Conservation (phyloP, 129 eudicot species). For the Arctium lappa region DNA sequence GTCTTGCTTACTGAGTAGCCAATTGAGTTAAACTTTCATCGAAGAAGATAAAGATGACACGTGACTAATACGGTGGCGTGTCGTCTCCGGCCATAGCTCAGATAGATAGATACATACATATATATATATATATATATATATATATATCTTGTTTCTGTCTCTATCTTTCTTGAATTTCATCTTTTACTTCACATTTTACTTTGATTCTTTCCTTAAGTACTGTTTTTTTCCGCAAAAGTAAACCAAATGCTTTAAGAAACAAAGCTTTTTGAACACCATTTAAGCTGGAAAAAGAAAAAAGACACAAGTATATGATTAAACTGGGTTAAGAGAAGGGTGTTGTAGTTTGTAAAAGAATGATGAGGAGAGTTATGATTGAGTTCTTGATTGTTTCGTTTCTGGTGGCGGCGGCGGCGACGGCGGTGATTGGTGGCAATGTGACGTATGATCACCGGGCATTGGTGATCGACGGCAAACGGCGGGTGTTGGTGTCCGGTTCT, state of each 20-base stretch:
- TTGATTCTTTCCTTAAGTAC: conserved; percentile 19
- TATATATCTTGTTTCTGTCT: conserved; percentile 9
- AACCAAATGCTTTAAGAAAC: conserved; percentile 35
- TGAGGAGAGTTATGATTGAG: conserved; percentile 10
- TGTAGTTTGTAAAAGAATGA: neutral
- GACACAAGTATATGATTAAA: neutral
- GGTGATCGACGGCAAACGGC: conserved; percentile 80
- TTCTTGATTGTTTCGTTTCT: conserved; percentile 30
- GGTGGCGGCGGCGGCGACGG: conserved; percentile 32
- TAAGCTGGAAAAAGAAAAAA: neutral
- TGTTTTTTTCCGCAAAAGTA: conserved; percentile 25
- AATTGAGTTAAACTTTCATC: conserved; percentile 9
- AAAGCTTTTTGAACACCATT: neutral
- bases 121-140: neutral
- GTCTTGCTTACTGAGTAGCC: conserved; percentile 20
- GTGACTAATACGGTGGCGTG: conserved; percentile 41
- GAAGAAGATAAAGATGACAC: conserved; percentile 13
- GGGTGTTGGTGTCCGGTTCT: conserved; percentile 85
- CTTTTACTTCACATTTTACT: conserved; percentile 26
- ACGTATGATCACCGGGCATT: conserved; percentile 92
- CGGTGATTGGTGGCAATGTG: conserved; percentile 59
- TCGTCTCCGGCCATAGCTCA: conserved; percentile 34
- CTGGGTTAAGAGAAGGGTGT: neutral
- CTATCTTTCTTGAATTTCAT: neutral
- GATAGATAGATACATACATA: neutral